A percentile compares a stretch with the other conserved stretches of the same genome.
These are phyloP conservation scores for Scheffersomyces coipomensis DNA, from an alignment of 805 yeast species.

Conservation along the genomic window DNA sequence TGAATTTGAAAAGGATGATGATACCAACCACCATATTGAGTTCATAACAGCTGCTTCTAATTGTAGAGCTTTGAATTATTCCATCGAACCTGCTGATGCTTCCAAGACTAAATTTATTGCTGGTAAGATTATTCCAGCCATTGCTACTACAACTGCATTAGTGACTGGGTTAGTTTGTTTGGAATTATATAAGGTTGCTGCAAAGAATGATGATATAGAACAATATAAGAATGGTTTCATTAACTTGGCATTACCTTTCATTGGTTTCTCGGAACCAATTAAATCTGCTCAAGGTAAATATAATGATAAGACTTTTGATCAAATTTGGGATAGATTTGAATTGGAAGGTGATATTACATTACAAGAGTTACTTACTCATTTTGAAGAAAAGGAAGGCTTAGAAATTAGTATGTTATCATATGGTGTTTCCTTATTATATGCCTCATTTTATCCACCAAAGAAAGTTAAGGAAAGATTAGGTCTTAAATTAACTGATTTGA, in stretches of 20 bases:
- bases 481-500: conserved; percentile 68
- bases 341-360: conserved; percentile 75
- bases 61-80: conserved; percentile 89
- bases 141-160: conserved; percentile 97
- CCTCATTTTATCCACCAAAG: conserved; percentile 90
- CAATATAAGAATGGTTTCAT: conserved; percentile 90
- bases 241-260: conserved; percentile 90
- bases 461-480: conserved; percentile 76
- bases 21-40: conserved; percentile 92
- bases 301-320: conserved; percentile 75
- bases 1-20: conserved; percentile 98
- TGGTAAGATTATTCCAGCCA: conserved; percentile 97
- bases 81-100: conserved; percentile 84
- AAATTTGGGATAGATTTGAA: conserved; percentile 94
- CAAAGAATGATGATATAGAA: conserved; percentile 70
- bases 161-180: conserved; percentile 94
- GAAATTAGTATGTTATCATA: conserved; percentile 89
- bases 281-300: conserved; percentile 80
- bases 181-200: conserved; percentile 88
- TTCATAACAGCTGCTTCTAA: conserved; percentile 95
- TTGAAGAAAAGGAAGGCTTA: conserved; percentile 79
- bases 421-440: conserved; percentile 86
- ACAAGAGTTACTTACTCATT: conserved; percentile 68
- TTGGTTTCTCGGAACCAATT: conserved; percentile 96
- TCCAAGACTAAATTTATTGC: conserved; percentile 95